These are phyloP conservation scores for Fusarium sp. DNA, from an alignment of 2,329 filamentous ascomycete genomes.

Conservation along the genomic window DNA sequence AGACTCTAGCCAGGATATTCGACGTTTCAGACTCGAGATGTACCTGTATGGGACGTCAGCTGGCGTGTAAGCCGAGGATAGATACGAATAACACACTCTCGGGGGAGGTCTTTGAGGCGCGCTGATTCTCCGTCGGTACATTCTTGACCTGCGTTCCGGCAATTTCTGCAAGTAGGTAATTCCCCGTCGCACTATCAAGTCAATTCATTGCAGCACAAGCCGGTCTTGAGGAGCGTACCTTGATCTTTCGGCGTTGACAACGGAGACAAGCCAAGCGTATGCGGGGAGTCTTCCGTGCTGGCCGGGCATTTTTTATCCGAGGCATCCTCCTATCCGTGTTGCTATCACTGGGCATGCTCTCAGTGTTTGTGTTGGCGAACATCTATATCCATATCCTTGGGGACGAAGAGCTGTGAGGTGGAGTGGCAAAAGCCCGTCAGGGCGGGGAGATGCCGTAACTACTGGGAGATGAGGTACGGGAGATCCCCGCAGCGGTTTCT, in stretches of 20 bases:
- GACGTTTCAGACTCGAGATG: constrained; percentile 51
- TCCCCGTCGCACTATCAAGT: constrained; percentile 55
- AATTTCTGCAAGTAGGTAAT: constrained; percentile 54
- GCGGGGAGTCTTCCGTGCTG: constrained; percentile 40
- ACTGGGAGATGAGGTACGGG: constrained; percentile 5
- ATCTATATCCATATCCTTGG: not conserved
- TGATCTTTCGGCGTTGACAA: constrained; percentile 61
- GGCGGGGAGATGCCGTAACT: constrained; percentile 34
- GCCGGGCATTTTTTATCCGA: constrained; percentile 25
- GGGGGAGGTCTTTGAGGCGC: constrained; percentile 51
- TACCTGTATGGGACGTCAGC: constrained; percentile 28
- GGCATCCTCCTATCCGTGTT: constrained; percentile 1
- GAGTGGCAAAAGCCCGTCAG: constrained; percentile 24
- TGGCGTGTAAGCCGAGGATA: too few relatives aligned
- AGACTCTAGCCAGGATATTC: constrained; percentile 58
- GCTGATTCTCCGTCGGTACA: constrained; percentile 57
- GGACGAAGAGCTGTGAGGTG: not conserved
- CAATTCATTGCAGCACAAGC: not conserved
- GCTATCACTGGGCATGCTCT: constrained; percentile 26
- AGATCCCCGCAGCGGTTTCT: constrained; percentile 9
- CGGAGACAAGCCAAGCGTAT: constrained; percentile 46
- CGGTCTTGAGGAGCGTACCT: constrained; percentile 43
- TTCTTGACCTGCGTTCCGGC: constrained; percentile 51
- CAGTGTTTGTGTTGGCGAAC: not conserved
- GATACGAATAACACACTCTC: constrained; percentile 47